Evolutionary conservation across 345 rosid species (phyloP), one percentile per base, ranked within the genome.

Genomic region (Rubroshorea leprosula): DNA sequence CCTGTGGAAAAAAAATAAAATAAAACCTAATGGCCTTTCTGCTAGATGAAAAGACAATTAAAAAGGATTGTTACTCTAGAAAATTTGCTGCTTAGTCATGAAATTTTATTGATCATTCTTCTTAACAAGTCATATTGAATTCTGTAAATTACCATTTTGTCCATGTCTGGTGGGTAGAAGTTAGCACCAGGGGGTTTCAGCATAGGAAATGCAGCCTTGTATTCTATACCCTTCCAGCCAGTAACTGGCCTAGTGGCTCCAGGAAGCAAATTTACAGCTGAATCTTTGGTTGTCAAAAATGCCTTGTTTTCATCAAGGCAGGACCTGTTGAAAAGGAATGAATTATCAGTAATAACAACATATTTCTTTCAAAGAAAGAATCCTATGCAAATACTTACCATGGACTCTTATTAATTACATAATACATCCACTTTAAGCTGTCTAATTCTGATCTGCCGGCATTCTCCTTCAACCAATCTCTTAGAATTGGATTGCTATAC

Each of bases 91-190:
- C 16, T 22, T 11, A 15, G 29, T 15, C 45, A 54, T 22, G 12
- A 13, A 35, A 35, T 6, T 1, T 35, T 35, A 35, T 29, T 29
- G 35, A 65, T 22, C 14, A 49, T 46, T 35, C 20, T 43, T 51
- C 31, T 53, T 49, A 19, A 8, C 39, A 23, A 23, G 26, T 39
- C 22, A 50, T 23, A 11, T 51, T 47, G 17, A 58, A 52, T 43
- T 46, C 63, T 5, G 24, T 21, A 49, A 35, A 19, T 25, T 85
- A 92, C 98, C 93, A 0, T 60, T 83, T 89, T 89, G 54, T 89
- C 89, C 98, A 92, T 84, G 69, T 92, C 98, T n/a, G 95, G 82
- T 58, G 96, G 96, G 62, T 92, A 89, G 62, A 89, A 92, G 74
- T 89, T 92, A 35, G 93, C 95, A 60, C 95, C 90, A 48, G 93